Conservation (phyloP, 2,329 filamentous ascomycete genomes). For the Chalara sp. region DNA sequence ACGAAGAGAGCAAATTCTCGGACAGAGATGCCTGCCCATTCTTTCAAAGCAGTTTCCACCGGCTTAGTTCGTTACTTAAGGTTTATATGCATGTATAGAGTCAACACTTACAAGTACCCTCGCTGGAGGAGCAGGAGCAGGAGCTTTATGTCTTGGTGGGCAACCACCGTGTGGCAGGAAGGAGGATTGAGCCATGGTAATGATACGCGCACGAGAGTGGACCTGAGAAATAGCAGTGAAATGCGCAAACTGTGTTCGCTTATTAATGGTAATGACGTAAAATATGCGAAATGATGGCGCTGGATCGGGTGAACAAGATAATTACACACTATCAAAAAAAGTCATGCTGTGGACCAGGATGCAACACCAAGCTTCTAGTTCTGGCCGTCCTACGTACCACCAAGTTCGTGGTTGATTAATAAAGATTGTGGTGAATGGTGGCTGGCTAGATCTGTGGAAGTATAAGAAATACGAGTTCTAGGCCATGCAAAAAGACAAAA, state of each 20-base stretch:
- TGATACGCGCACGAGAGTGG: conserved; percentile 5
- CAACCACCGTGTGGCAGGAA: conserved; percentile 12
- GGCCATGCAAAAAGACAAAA: background rate
- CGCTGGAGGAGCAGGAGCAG: conserved; percentile 4
- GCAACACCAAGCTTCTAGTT: background rate
- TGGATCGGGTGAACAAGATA: too few species aligned
- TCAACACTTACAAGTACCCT: conserved; percentile 9
- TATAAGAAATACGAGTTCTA: background rate
- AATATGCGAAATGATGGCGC: conserved; percentile 6
- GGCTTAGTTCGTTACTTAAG: conserved; percentile 8
- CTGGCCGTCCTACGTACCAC: background rate
- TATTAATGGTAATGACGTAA: conserved; percentile 16
- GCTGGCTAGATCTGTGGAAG: too few species aligned
- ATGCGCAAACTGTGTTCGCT: conserved; percentile 26
- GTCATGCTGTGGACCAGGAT: background rate
- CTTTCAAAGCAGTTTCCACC: conserved; percentile 18
- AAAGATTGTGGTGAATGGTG: background rate
- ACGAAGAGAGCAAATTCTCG: conserved; percentile 22
- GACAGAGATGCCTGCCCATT: conserved; percentile 16
- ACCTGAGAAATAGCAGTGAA: conserved; percentile 10
- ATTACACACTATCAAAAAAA: conserved; percentile 22
- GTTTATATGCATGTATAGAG: background rate
- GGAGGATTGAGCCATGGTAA: conserved; percentile 20
- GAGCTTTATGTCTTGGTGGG: conserved; percentile 12
- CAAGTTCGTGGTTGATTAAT: background rate